These are phyloP conservation scores for Anaeromyces robustus DNA, from an alignment of 192 early-diverging fungal genomes.

Conservation along the genomic window DNA sequence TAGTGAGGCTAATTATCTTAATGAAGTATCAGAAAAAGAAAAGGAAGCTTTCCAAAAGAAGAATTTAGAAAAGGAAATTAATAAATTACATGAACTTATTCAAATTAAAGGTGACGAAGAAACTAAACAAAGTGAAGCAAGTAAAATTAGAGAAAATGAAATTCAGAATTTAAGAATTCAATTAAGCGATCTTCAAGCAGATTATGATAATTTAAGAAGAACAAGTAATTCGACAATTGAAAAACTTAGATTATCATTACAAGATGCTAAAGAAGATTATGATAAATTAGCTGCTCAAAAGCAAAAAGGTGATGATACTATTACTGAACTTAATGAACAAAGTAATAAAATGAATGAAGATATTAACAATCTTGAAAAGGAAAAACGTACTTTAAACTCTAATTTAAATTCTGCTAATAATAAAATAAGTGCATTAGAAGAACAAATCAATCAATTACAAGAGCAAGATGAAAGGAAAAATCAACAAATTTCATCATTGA, in stretches of 20 bases:
- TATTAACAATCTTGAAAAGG: neutral
- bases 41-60: neutral
- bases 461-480: neutral
- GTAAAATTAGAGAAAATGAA: constrained; percentile 30
- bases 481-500: neutral
- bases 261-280: constrained; percentile 18
- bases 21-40: constrained; percentile 8
- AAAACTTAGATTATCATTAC: constrained; percentile 25
- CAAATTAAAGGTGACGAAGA: constrained; percentile 36
- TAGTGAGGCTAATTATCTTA: constrained; percentile 18
- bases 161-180: constrained; percentile 24
- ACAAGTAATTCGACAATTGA: constrained; percentile 14
- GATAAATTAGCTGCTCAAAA: constrained; percentile 21
- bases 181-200: constrained; percentile 18
- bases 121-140: constrained; percentile 30
- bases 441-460: neutral
- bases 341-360: neutral
- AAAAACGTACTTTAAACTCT: neutral
- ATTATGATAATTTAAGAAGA: constrained; percentile 28
- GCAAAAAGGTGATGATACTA: constrained; percentile 8
- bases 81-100: constrained; percentile 23
- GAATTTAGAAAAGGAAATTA: constrained; percentile 27
- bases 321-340: neutral
- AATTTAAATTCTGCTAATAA: neutral
- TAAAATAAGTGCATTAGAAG: neutral